Evolutionary conservation across 768 basidiomycete species (phyloP).

Genomic region (Inosperma sp.): DNA sequence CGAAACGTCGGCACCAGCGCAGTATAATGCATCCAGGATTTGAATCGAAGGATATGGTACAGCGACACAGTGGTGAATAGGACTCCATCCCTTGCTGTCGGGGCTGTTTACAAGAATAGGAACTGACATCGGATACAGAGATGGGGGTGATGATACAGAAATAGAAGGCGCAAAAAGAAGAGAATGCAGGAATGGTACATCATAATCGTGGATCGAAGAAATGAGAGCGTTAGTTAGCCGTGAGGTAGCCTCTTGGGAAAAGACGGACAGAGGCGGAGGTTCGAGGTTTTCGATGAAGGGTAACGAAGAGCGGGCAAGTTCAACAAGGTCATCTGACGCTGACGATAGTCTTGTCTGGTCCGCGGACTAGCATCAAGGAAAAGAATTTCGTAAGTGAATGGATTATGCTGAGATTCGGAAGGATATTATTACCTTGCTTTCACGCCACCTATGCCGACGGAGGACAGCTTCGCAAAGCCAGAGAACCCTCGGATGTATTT

Average conservation of each 20-base stretch:
- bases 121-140: constrained; percentile 42
- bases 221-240: constrained; percentile 49
- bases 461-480: constrained; percentile 68
- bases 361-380: constrained; percentile 31
- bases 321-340: constrained; percentile 35
- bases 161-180: constrained; percentile 50
- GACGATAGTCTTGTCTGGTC: constrained; percentile 34
- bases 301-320: constrained; percentile 37
- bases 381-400: no score
- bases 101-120: constrained; percentile 63
- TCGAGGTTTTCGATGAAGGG: constrained; percentile 35
- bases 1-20: constrained; percentile 70
- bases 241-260: constrained; percentile 39
- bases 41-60: constrained; percentile 51
- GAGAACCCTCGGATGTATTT: constrained; percentile 56
- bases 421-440: constrained; percentile 47
- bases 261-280: constrained; percentile 38
- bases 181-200: constrained; percentile 48
- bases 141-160: constrained; percentile 34
- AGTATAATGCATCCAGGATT: constrained; percentile 66
- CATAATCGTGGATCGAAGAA: constrained; percentile 46
- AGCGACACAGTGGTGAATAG: constrained; percentile 66
- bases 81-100: constrained; percentile 66
- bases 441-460: constrained; percentile 56
- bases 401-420: constrained; percentile 11